A percentile compares a stretch with the other conserved stretches of the same genome.
These are phyloP conservation scores for Pseudopithomyces maydicus DNA, from an alignment of 2,329 filamentous ascomycete genomes.

Conservation along the genomic window DNA sequence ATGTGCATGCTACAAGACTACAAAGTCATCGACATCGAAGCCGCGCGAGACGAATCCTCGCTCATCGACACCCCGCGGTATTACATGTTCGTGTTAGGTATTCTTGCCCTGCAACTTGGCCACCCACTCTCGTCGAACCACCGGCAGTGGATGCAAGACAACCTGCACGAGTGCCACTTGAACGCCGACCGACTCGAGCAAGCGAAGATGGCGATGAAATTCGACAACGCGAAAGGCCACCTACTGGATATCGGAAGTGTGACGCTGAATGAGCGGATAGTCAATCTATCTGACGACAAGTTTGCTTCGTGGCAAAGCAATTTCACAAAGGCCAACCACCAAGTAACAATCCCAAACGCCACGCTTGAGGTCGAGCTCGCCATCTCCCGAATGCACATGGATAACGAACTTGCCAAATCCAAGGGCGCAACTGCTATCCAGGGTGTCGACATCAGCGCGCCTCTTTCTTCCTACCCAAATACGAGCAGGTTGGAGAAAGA, in stretches of 20 bases:
- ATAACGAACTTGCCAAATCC: slow-evolving; percentile 2
- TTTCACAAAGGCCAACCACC: too few species aligned
- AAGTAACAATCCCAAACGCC: neutral
- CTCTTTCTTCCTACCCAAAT: neutral
- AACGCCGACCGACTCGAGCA: slow-evolving; percentile 4
- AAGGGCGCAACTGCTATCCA: neutral
- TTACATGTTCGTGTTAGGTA: slow-evolving; percentile 9
- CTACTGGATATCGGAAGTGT: neutral
- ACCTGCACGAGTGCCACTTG: slow-evolving; percentile 4
- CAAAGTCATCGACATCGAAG: slow-evolving; percentile 4
- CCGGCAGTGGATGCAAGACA: slow-evolving; percentile 6
- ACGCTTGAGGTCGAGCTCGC: neutral
- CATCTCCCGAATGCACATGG: neutral
- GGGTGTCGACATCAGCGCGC: slow-evolving; percentile 1
- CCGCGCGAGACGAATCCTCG: neutral
- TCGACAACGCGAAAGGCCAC: slow-evolving; percentile 1
- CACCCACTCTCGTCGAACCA: neutral
- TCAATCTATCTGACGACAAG: neutral
- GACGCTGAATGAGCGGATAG: neutral
- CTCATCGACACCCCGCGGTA: slow-evolving; percentile 10
- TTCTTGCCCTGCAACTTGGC: slow-evolving; percentile 10
- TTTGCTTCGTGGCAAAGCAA: neutral
- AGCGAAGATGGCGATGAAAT: slow-evolving; percentile 5
- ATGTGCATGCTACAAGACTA: slow-evolving; percentile 7
- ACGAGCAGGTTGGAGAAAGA: neutral